Base-by-base conservation (phyloP, 2,329 filamentous ascomycete species). In the Sporothrix phasma region DNA sequence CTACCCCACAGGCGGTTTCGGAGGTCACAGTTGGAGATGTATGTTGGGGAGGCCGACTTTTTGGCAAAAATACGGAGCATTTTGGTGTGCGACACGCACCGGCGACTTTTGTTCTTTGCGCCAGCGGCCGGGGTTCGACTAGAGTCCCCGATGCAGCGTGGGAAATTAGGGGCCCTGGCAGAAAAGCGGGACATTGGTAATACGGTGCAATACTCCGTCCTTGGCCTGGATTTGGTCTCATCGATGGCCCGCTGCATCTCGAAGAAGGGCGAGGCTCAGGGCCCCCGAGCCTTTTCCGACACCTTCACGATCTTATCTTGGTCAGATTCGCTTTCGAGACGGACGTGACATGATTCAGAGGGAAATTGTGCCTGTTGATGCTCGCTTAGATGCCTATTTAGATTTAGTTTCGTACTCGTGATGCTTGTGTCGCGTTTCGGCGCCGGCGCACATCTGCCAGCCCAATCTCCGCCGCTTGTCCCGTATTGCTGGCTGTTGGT, bases 131-230 rank as follows among this genome's bases (percentile, higher is more conserved):
- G 67, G 65, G 43, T 67, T 37, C 37, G 4, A 13, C 62, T 68
- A 68, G 67, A 62, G 60, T 45, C 67, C 67, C 67, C 65, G 65
- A 60, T 13, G 51, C 45, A n/a, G 26, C 29, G 37, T 45, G 49
- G 29, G 29, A 53, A 34, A 19, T 17, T 11, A 46, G 37, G 53
- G 37, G 29, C 34, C 37, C 31, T 56, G 24, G 41, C 19, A 34
- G 34, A 46, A 47, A 45, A 62, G 60, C 46, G 60, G 60, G 60
- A 22, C 60, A 62, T 4, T n/a, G n/a, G n/a, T n/a, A n/a, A n/a
- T n/a, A n/a, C n/a, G n/a, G n/a, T n/a, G n/a, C n/a, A n/a, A n/a
- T n/a, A n/a, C n/a, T n/a, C n/a, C 34, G 43, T 6, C 13, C 26
- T 13, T 34, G 29, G 17, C 24, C 29, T n/a, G n/a, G 5, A 45